Percentiles rank a stretch among this genome's conserved stretches.
These are phyloP conservation scores for Mortierella sp. DNA, from an alignment of 371 early-diverging fungal species.

Conservation along the genomic window DNA sequence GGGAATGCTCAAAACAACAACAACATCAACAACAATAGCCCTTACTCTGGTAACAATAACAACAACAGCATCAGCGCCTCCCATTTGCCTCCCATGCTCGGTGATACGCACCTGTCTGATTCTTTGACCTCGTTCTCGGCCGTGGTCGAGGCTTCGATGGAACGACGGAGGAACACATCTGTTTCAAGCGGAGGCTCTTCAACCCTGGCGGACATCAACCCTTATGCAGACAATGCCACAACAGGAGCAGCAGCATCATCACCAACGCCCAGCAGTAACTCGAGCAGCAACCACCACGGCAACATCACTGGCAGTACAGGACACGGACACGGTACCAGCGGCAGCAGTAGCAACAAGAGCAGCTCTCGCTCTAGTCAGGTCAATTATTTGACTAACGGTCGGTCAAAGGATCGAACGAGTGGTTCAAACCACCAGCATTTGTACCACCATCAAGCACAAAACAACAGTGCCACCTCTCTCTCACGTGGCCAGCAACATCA, in stretches of 20 bases:
- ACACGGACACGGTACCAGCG: background rate
- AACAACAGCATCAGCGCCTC: conserved; percentile 10
- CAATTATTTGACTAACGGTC: conserved; percentile 10
- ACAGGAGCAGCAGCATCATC: conserved; percentile 5
- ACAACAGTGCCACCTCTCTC: conserved; percentile 6
- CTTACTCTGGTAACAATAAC: background rate
- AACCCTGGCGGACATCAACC: conserved; percentile 14
- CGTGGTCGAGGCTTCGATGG: conserved; percentile 37
- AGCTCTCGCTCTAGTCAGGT: conserved; percentile 11
- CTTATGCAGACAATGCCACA: conserved; percentile 20
- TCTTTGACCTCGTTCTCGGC: conserved; percentile 16
- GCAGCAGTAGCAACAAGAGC: conserved; percentile 8
- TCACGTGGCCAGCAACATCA: conserved; percentile 8
- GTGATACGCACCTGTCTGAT: conserved; percentile 13
- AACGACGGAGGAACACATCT: conserved; percentile 24
- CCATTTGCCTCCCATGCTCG: conserved; percentile 15
- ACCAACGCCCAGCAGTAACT: background rate
- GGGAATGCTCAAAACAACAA: conserved; percentile 6
- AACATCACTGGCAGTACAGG: background rate
- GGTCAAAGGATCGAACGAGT: background rate
- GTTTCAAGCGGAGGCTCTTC: conserved; percentile 24
- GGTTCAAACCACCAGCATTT: background rate
- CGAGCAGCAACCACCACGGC: too few relatives aligned
- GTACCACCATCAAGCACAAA: conserved; percentile 25
- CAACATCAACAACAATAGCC: background rate